phyloP scores from a whole-genome alignment of 179 eudicot genomes.

The Patellifolia procumbens region DNA sequence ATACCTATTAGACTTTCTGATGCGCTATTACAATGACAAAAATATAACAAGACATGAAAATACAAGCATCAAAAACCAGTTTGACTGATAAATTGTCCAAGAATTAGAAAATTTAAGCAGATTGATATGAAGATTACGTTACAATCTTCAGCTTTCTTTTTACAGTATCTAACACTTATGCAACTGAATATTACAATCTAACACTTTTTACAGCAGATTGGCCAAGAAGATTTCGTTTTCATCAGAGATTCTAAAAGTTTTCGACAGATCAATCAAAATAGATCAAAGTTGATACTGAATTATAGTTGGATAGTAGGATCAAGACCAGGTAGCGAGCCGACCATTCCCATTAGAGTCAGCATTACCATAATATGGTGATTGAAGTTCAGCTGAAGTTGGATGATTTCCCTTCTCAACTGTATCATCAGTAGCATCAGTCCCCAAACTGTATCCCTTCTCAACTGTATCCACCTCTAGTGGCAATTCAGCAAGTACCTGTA shows the following conservation, averaged over 20 bases:
- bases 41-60: no score
- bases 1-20: no score
- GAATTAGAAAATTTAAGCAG: no score
- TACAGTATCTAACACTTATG: no score
- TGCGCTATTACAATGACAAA: no score
- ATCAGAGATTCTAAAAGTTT: neutral
- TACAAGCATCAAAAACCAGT: no score
- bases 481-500: constrained; percentile 68
- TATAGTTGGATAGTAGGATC: constrained; percentile 52
- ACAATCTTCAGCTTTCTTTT: no score
- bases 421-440: constrained; percentile 65
- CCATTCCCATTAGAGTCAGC: constrained; percentile 60
- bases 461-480: constrained; percentile 76
- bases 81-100: no score
- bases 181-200: neutral
- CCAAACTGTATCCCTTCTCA: constrained; percentile 72
- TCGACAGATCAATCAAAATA: neutral
- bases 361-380: constrained; percentile 46
- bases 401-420: constrained; percentile 70
- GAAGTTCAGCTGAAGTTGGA: constrained; percentile 78
- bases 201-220: no score
- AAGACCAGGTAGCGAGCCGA: constrained; percentile 38
- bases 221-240: neutral
- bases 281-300: neutral
- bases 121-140: no score